phyloP scores from a whole-genome alignment of 306 rosid species.

The Gastrolobium villosum region DNA sequence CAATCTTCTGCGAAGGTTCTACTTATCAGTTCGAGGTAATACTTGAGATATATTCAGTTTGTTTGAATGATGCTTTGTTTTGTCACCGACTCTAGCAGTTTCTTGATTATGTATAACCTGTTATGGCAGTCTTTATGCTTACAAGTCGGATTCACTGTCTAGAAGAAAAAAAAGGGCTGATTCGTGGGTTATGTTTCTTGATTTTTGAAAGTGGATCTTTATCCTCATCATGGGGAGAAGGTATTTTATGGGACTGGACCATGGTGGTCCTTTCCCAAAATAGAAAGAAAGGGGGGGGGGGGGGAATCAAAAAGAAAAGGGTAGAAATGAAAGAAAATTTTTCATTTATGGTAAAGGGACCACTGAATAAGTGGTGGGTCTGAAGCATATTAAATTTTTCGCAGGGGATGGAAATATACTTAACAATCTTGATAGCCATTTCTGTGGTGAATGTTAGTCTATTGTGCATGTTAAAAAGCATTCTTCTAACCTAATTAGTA shows the following conservation, averaged over 20 bases:
- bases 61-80: not conserved
- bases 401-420: slow-evolving; percentile 24
- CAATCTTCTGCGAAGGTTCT: slow-evolving; percentile 1
- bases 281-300: too few relatives aligned
- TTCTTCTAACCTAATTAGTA: not conserved
- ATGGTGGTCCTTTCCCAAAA: too few relatives aligned
- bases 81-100: not conserved
- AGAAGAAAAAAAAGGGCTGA: not conserved
- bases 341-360: too few relatives aligned
- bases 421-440: not conserved
- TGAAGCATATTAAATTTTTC: too few relatives aligned
- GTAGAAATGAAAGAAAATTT: too few relatives aligned
- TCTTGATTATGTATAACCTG: slow-evolving; percentile 15
- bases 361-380: too few relatives aligned
- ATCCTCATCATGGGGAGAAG: not conserved
- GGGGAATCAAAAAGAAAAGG: too few relatives aligned
- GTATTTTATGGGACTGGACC: too few relatives aligned
- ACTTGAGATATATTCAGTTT: not conserved
- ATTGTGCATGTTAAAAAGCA: slow-evolving; percentile 14
- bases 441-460: not conserved
- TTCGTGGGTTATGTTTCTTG: not conserved
- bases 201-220: not conserved
- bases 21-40: not conserved
- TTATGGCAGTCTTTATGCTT: not conserved
- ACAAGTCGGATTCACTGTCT: slow-evolving; percentile 8